These are phyloP conservation scores for Herpetospermum pedunculosum DNA, from an alignment of 306 rosid species.

Conservation along the genomic window DNA sequence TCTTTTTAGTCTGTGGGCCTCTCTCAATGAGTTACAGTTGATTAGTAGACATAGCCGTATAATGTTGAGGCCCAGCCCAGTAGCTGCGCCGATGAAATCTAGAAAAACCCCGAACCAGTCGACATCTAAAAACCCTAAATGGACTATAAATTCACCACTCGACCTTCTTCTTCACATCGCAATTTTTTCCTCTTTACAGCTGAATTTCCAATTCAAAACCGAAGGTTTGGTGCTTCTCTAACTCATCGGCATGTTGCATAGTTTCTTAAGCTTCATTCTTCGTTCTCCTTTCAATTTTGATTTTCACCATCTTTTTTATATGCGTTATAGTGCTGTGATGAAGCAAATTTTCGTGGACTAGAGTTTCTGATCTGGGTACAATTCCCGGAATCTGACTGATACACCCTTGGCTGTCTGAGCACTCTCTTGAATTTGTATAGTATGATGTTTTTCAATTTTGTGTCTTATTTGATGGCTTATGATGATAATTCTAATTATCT, in stretches of 20 bases:
- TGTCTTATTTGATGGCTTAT: constrained; percentile 30
- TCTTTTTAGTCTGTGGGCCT: neutral
- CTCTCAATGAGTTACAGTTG: neutral
- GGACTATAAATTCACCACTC: neutral
- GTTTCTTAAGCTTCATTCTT: too few relatives aligned
- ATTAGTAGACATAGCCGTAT: neutral
- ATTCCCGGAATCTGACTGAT: constrained; percentile 47
- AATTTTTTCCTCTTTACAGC: neutral
- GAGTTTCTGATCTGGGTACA: constrained; percentile 84
- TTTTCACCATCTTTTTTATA: too few relatives aligned
- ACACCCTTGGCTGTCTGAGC: constrained; percentile 99
- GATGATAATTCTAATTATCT: constrained; percentile 52
- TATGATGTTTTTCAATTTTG: too few relatives aligned
- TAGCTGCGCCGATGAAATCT: neutral
- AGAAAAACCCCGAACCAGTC: neutral
- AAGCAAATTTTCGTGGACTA: constrained; percentile 57
- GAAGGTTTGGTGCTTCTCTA: neutral
- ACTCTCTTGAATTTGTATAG: neutral
- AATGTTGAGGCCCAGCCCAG: neutral
- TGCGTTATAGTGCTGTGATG: constrained; percentile 45
- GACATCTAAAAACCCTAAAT: neutral
- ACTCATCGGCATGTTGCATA: neutral
- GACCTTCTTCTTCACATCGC: neutral
- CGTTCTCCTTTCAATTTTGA: neutral
- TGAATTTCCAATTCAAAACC: accelerated